Evolutionary conservation across 768 basidiomycete genomes (phyloP), one percentile per base, ranked within the genome.

Genomic region (Pulveroboletus ravenelii): DNA sequence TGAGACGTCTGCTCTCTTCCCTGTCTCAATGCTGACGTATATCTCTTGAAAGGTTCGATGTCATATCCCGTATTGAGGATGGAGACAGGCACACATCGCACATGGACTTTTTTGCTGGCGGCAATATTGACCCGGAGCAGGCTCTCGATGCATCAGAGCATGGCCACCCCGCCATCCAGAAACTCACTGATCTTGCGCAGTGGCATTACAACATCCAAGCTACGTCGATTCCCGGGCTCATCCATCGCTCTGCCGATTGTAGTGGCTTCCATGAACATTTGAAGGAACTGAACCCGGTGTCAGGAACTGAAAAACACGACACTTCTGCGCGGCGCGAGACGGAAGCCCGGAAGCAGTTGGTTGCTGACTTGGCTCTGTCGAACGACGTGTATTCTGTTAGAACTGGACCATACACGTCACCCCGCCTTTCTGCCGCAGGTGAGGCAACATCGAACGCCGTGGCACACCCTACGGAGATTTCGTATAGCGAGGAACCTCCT

Each of bases 361-460:
- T 77, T 18, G 56, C 85, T 35, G 87, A 91, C 63, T 70, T 90
- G 30, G 66, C 72, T 14, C 68, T 90, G 30, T 81, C 86, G 2
- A 67, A 67, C 6, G 74, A 82, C 54, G 70, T 85, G 15, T 86
- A 78, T 57, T 80, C 82, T 13, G 61, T 74, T 4, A 71, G 68
- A 8, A 57, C 73, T 25, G 15, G 10, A 25, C 32, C 15, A 10
- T 68, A 83, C 46, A 49, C 65, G 5, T 65, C 66, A 41, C 48
- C 57, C n/a, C 35, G 25, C 18, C 36, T 56, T 40, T 36, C 35
- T 3, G 17, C 41, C 36, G 17, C 42, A 36, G 29, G 25, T 25
- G 51, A 41, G 13, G 46, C 12, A 48, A 50, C 10, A 60, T 63
- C 23, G 41, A 39, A 54, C 27, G 46, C 48, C 13, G 6, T 18